Percentiles rank a stretch among this genome's conserved stretches.
Evolutionary conservation across 495 filamentous ascomycete species (phyloP).

Genomic region (Hypoxylon lienhwacheense): DNA sequence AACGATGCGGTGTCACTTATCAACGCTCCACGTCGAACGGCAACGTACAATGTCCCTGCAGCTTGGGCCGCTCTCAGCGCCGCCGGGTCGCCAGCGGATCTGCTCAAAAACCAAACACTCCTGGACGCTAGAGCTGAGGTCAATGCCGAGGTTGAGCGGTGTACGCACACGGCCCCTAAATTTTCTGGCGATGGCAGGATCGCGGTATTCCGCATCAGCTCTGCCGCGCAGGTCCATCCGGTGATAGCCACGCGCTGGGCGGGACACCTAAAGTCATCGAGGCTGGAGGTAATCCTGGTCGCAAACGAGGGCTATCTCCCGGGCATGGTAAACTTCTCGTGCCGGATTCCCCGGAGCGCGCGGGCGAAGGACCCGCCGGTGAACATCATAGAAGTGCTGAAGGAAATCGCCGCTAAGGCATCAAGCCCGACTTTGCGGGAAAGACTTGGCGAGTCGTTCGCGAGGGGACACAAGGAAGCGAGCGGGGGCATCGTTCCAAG

Average conservation of each 20-base stretch:
- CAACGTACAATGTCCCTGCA: slow-evolving; percentile 53
- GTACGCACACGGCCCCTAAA: slow-evolving; percentile 57
- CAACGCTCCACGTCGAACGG: slow-evolving; percentile 60
- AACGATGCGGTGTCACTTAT: slow-evolving; percentile 59
- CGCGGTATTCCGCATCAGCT: slow-evolving; percentile 58
- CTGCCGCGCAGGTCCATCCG: slow-evolving; percentile 58
- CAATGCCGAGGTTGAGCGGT: slow-evolving; percentile 56
- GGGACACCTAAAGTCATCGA: slow-evolving; percentile 51
- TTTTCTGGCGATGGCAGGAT: slow-evolving; percentile 59
- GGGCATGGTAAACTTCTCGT: slow-evolving; percentile 61
- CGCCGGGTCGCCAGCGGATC: slow-evolving; percentile 43
- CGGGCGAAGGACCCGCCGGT: slow-evolving; percentile 49
- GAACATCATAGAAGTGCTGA: slow-evolving; percentile 57
- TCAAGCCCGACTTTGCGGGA: slow-evolving; percentile 46
- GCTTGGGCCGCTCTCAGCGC: slow-evolving; percentile 58
- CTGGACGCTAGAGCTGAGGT: slow-evolving; percentile 54
- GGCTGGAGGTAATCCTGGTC: slow-evolving; percentile 57
- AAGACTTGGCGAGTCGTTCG: slow-evolving; percentile 58
- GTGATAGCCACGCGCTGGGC: slow-evolving; percentile 64
- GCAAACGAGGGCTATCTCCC: slow-evolving; percentile 62
- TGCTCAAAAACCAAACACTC: slow-evolving; percentile 49
- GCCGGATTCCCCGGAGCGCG: slow-evolving; percentile 54
- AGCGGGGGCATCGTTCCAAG: slow-evolving; percentile 57
- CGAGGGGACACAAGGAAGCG: slow-evolving; percentile 61
- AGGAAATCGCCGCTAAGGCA: slow-evolving; percentile 46